Percentiles rank a stretch among this genome's conserved stretches.
These are phyloP conservation scores for Quercus gilva DNA, from an alignment of 306 rosid genomes.

Conservation along the genomic window DNA sequence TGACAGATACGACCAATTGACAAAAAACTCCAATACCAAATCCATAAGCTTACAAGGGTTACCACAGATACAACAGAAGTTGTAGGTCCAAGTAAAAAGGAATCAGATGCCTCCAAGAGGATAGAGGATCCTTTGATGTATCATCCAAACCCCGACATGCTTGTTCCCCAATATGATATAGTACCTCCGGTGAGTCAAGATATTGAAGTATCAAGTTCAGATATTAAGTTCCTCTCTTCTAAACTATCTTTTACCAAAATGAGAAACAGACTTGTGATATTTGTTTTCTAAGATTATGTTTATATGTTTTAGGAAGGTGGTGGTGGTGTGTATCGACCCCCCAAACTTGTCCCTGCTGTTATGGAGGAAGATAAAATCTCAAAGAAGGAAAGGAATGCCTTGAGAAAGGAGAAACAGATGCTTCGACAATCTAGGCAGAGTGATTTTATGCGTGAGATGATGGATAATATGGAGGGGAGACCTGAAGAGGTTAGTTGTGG, in stretches of 20 bases:
- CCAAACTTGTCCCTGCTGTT: constrained; percentile 62
- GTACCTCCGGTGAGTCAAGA: constrained; percentile 41
- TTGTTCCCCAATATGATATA: constrained; percentile 46
- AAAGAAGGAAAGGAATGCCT: constrained; percentile 61
- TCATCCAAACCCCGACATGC: constrained; percentile 84
- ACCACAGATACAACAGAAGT: constrained; percentile 35
- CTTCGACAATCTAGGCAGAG: constrained; percentile 57
- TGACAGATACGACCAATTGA: constrained; percentile 82
- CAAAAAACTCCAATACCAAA: constrained; percentile 83
- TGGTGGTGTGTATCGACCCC: constrained; percentile 49
- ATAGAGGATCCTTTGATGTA: constrained; percentile 60
- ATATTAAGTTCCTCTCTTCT: background rate
- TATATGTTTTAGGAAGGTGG: constrained; percentile 45
- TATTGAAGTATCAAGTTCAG: background rate
- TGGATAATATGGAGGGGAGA: constrained; percentile 70
- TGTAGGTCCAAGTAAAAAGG: constrained; percentile 38
- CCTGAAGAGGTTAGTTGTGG: constrained; percentile 75
- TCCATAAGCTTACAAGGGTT: constrained; percentile 71
- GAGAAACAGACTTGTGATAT: background rate
- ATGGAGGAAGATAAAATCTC: constrained; percentile 65
- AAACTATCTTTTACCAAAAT: background rate
- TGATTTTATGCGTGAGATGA: constrained; percentile 51
- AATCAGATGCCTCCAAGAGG: constrained; percentile 33
- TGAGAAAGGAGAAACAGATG: constrained; percentile 63
- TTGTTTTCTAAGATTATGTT: constrained; percentile 15